These are phyloP conservation scores for Vitellaria paradoxa DNA, from an alignment of 179 eudicot species.

Conservation along the genomic window DNA sequence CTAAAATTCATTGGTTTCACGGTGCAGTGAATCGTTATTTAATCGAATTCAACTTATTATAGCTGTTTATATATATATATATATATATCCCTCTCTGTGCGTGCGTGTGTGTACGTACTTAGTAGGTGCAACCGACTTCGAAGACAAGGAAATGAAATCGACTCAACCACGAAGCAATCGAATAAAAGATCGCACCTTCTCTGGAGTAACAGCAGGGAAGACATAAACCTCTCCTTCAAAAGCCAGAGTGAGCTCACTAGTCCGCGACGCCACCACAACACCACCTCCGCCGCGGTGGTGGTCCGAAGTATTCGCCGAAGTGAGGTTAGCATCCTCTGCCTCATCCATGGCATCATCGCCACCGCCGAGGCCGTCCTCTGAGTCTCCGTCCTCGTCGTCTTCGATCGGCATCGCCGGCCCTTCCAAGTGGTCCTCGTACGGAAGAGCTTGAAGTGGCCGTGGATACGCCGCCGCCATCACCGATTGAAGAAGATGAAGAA, in stretches of 20 bases:
- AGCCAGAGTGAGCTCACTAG: constrained; percentile 42
- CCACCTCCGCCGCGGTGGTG: constrained; percentile 5
- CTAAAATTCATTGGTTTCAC: no score
- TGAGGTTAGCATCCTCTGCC: constrained; percentile 3
- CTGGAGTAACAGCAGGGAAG: constrained; percentile 49
- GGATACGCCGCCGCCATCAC: constrained; percentile 18
- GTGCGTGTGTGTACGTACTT: no score
- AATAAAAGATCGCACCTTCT: constrained; percentile 31
- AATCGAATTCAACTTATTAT: no score
- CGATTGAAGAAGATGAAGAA: neutral
- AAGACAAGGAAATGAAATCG: no score
- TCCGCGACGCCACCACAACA: constrained; percentile 22
- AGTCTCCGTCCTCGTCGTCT: neutral
- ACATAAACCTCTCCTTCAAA: constrained; percentile 54
- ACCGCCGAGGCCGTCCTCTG: neutral
- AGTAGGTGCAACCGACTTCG: no score
- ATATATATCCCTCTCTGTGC: no score
- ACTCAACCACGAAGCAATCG: neutral
- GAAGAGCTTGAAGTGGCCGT: constrained; percentile 17
- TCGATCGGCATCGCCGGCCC: neutral
- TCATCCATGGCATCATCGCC: constrained; percentile 8
- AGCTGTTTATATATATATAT: no score
- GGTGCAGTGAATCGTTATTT: no score
- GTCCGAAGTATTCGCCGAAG: neutral
- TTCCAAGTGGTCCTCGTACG: constrained; percentile 13